Conservation (phyloP, 2,329 filamentous ascomycete genomes). For the Hysterium pulicare region DNA sequence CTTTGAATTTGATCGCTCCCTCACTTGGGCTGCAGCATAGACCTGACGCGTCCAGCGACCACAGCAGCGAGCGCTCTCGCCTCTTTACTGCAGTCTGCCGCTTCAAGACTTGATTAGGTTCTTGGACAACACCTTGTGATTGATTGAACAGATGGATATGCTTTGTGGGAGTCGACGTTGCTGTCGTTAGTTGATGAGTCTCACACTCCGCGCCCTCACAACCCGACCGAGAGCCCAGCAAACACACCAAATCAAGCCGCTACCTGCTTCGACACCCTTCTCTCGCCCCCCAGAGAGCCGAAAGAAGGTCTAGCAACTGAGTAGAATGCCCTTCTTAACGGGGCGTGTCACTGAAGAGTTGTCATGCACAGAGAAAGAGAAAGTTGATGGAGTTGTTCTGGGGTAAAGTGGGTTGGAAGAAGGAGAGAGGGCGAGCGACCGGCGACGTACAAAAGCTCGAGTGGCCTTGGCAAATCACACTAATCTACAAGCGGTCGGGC, state of each 20-base stretch:
- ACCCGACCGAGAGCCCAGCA: constrained; percentile 2
- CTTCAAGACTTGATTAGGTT: not conserved
- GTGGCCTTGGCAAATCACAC: not conserved
- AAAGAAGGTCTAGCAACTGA: not conserved
- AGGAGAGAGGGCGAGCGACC: constrained; percentile 12
- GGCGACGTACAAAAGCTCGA: constrained; percentile 5
- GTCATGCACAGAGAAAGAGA: constrained; percentile 15
- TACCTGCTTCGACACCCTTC: not conserved
- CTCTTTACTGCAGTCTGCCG: no score
- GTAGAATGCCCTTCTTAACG: constrained; percentile 1
- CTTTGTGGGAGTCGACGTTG: not conserved
- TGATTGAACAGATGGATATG: no score
- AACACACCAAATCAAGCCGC: constrained; percentile 1
- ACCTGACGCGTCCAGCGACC: not conserved
- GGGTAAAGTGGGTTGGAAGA: constrained; percentile 16
- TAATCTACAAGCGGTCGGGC: not conserved
- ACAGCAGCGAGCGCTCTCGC: no score
- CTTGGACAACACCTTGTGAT: not conserved
- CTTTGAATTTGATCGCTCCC: not conserved
- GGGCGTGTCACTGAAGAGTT: not conserved
- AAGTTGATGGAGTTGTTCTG: constrained; percentile 24
- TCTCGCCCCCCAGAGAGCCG: not conserved
- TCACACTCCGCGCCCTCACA: not conserved
- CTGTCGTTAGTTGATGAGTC: not conserved
- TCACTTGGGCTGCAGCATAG: not conserved